Evolutionary conservation across 139 green algal genomes (phyloP), one percentile per base, ranked within the genome.

Genomic region (Chlorella vulgaris): DNA sequence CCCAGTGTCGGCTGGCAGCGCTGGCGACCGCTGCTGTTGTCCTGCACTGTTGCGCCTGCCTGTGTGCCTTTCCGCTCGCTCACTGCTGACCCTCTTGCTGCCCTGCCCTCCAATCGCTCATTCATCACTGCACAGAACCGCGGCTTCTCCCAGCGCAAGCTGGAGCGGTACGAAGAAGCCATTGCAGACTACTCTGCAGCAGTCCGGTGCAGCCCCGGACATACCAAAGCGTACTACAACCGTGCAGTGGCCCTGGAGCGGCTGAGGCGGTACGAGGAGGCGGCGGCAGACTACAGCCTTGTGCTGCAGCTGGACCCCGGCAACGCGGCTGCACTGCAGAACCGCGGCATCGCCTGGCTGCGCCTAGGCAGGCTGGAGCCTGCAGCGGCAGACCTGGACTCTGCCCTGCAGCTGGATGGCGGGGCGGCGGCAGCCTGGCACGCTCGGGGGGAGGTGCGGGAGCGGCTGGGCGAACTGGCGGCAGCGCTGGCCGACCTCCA

Each of bases 111-210:
- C 3, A 10, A 5, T 38, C 15, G 40, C 71, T 67, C 31, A 58
- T 15, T 58, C 13, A 58, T 21, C 22, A n/a, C 5, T 15, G 18
- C 22, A 29, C 73, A 79, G 73, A 97, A 97, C 86, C 73, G 92
- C 1, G 94, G 94, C 29, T 98, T 96, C 80, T 93, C 94, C 22
- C 81, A 91, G n/a, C 85, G 93, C n/a, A 96, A 96, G 81, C 85
- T 90, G 90, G 90, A 91, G 81, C 71, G 73, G 47, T 92, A 95
- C 69, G 86, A 94, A 66, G 81, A 73, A 26, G 94, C 94, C 2
- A 88, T 98, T 4, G 18, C 55, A 0, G 94, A 97, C 82, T 98
- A 97, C 89, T 93, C 75, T 0, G 29, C 31, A 24, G 94, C 94
- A 0, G 89, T 98, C n/a, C 73, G 68, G 81, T 91, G 94, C 88